Conservation (phyloP, 352 stramenopile species). For the Phytopythium vexans region DNA sequence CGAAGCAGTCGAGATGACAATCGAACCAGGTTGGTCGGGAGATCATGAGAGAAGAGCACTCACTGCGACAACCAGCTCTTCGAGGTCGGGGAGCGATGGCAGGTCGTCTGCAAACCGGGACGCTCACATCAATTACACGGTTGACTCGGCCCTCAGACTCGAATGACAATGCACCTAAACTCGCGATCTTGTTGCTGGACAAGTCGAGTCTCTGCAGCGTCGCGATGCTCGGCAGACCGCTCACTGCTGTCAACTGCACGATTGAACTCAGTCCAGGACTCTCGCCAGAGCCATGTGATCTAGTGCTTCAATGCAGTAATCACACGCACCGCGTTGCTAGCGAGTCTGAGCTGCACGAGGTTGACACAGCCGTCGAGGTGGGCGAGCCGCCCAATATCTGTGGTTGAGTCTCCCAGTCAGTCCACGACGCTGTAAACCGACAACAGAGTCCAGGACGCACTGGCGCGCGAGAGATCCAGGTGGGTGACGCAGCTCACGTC, state of each 20-base stretch:
- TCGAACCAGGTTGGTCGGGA: no score
- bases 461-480: conserved; percentile 52
- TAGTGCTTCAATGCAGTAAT: background rate
- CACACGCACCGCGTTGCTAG: conserved; percentile 41
- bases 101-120: conserved; percentile 28
- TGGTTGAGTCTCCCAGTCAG: background rate
- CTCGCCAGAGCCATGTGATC: background rate
- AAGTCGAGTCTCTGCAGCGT: conserved; percentile 45
- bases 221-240: conserved; percentile 39
- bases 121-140: background rate
- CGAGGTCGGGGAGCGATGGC: conserved; percentile 31
- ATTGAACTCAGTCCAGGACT: background rate
- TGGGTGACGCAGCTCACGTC: conserved; percentile 63
- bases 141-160: background rate
- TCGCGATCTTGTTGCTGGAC: conserved; percentile 41
- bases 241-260: conserved; percentile 36
- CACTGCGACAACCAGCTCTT: conserved; percentile 57
- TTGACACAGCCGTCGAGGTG: conserved; percentile 47
- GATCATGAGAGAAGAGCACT: background rate
- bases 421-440: no score
- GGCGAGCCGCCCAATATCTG: conserved; percentile 27
- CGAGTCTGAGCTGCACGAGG: conserved; percentile 54
- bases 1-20: background rate
- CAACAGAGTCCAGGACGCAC: conserved; percentile 3
- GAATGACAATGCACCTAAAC: conserved; percentile 25